Evolutionary conservation across 2,329 filamentous ascomycete genomes (phyloP).

Genomic region (Dendrostoma leiphaemia): DNA sequence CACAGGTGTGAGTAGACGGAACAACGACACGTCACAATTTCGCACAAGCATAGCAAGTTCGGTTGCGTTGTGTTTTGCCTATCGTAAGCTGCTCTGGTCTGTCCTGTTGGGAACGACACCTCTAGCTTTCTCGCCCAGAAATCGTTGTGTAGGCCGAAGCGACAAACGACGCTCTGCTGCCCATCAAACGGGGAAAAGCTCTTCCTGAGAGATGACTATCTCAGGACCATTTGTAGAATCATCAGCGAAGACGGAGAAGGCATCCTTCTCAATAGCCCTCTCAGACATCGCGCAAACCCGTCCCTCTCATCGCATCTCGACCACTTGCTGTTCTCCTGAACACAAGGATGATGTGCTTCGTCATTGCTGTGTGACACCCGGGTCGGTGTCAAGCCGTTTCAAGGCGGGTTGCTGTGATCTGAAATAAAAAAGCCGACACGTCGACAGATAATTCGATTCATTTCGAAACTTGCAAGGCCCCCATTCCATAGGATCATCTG

Average conservation of each 20-base stretch:
- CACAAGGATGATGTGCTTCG: not conserved
- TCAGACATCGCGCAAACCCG: not conserved
- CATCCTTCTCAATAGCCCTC: not conserved
- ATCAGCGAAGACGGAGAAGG: constrained; percentile 6
- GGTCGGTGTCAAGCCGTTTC: not conserved
- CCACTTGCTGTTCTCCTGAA: not conserved
- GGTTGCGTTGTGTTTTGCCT: constrained; percentile 16
- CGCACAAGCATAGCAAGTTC: not conserved
- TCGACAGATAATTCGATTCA: not conserved
- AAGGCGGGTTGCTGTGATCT: not conserved
- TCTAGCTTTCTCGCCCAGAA: not conserved
- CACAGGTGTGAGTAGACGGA: no score
- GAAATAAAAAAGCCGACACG: not conserved
- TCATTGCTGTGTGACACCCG: not conserved
- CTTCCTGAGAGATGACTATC: not conserved
- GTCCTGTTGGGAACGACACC: not conserved
- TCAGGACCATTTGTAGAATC: constrained; percentile 2
- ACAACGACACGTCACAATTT: not conserved
- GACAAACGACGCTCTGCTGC: not conserved
- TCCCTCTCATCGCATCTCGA: not conserved
- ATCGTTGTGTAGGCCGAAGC: not conserved
- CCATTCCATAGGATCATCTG: not conserved
- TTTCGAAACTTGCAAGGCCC: not conserved
- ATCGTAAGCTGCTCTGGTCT: constrained; percentile 3
- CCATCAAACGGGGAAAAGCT: not conserved